Evolutionary conservation across 2,329 filamentous ascomycete genomes (phyloP), one percentile per base, ranked within the genome.

Genomic region (Penicillium aurantiogriseum): DNA sequence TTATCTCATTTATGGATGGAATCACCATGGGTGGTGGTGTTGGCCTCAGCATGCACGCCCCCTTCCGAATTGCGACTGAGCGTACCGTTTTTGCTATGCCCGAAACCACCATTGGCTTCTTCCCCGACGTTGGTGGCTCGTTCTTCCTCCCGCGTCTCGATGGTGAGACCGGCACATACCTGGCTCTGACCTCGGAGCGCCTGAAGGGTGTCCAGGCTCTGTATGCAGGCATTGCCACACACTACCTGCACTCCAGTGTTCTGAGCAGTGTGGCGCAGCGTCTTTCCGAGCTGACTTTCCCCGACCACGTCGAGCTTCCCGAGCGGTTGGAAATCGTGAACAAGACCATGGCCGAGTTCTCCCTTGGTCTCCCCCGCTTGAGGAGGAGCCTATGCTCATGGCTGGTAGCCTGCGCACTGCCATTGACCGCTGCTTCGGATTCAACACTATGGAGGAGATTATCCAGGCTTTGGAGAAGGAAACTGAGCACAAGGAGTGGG

Each of bases 11-110:
- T 71, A 95, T 99, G 88, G 94, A 99, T 71, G 94, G 94, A 58
- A 90, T 96, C 74, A 99, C 95, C 51, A 99, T 99, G 94, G 94
- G 94, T 55, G 94, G 94, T 55, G 94, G 94, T 64, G 94, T 97
- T 52, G 94, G 94, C 7, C 84, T 99, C 56, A 95, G 90, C 74
- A 85, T 96, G 51, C 95, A 99, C 76, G 93, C 94, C 2, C 95
- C 94, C 3, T 93, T 99, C 83, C 85, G 94, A 59, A 96, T 99
- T 71, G 94, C 94, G 38, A 99, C 94, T 3, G 94, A 99, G 78
- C 89, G 88, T 71, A 99, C 94, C 6, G 79, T 96, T 47, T 97
- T 99, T 70, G 92, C 95, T 66, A 99, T 99, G 94, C 94, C 94
- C 31, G 94, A 99, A 79, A 99, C 94, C 4, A 96, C 87, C 9